Conservation (phyloP, 2,329 filamentous ascomycete species). For the Dothideomycetidae sp. region DNA sequence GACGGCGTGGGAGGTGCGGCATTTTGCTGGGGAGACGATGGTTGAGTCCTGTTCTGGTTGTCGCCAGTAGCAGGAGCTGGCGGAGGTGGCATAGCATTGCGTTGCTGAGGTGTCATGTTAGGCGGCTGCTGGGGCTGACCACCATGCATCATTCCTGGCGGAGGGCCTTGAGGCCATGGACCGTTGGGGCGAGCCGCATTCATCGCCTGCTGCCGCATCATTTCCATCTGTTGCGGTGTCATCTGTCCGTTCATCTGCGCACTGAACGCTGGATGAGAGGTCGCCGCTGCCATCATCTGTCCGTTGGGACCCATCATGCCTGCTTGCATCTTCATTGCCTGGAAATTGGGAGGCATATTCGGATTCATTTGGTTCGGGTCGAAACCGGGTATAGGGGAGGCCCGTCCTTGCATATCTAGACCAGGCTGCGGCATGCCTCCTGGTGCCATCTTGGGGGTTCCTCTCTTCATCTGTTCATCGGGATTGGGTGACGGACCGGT, state of each 20-base stretch:
- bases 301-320: conserved; percentile 44
- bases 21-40: conserved; percentile 33
- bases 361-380: conserved; percentile 37
- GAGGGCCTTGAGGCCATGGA: conserved; percentile 24
- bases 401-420: conserved; percentile 48
- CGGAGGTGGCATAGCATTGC: conserved; percentile 41
- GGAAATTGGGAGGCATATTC: conserved; percentile 22
- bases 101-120: conserved; percentile 60
- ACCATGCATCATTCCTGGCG: conserved; percentile 25
- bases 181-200: conserved; percentile 26
- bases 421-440: conserved; percentile 55
- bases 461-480: conserved; percentile 64
- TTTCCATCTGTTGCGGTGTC: conserved; percentile 41
- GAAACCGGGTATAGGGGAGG: conserved; percentile 47
- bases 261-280: conserved; percentile 50
- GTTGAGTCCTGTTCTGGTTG: conserved; percentile 21
- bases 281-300: conserved; percentile 41
- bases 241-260: conserved; percentile 21
- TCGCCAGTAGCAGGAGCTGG: conserved; percentile 31
- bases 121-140: conserved; percentile 37
- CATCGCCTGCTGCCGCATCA: conserved; percentile 21
- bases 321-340: conserved; percentile 36
- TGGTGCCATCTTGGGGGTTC: conserved; percentile 58
- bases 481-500: conserved; percentile 64
- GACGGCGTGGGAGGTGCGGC: conserved; percentile 61